Conservation (phyloP, 257 asterid genomes). For the Ligustrum vulgare region DNA sequence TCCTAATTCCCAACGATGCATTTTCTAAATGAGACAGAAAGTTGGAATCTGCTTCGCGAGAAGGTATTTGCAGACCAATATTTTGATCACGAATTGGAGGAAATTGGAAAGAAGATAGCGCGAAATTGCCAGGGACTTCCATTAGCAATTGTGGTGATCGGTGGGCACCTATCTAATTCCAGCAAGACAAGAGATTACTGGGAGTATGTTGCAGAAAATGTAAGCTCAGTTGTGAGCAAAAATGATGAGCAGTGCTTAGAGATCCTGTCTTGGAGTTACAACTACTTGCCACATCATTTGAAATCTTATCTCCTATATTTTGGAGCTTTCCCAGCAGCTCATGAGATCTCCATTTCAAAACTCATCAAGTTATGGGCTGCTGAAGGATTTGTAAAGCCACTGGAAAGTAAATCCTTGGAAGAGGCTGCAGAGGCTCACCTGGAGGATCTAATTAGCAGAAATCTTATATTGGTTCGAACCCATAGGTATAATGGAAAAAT, state of each 20-base stretch:
- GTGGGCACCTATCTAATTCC: constrained; percentile 31
- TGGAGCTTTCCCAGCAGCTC: constrained; percentile 25
- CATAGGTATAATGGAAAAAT: constrained; percentile 13
- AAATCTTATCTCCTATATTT: constrained; percentile 33
- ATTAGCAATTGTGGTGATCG: constrained; percentile 28
- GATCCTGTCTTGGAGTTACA: constrained; percentile 30
- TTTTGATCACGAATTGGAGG: neutral
- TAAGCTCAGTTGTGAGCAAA: constrained; percentile 4
- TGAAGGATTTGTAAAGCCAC: constrained; percentile 25
- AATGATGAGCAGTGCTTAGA: constrained; percentile 15
- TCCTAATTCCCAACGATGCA: too few species aligned
- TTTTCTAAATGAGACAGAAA: neutral
- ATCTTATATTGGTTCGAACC: constrained; percentile 19
- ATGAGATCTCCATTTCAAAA: neutral
- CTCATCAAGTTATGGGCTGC: constrained; percentile 31
- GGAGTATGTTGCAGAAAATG: constrained; percentile 23
- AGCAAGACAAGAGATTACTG: constrained; percentile 17
- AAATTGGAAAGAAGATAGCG: constrained; percentile 15
- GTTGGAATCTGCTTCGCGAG: constrained; percentile 6
- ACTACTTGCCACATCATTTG: constrained; percentile 27
- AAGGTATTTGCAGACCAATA: neutral
- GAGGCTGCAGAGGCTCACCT: constrained; percentile 25
- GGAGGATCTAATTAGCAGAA: constrained; percentile 26
- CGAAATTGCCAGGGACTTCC: constrained; percentile 37
- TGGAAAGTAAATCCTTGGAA: constrained; percentile 19